Evolutionary conservation across 257 asterid genomes (phyloP), one percentile per base, ranked within the genome.

Genomic region (Echium plantagineum): DNA sequence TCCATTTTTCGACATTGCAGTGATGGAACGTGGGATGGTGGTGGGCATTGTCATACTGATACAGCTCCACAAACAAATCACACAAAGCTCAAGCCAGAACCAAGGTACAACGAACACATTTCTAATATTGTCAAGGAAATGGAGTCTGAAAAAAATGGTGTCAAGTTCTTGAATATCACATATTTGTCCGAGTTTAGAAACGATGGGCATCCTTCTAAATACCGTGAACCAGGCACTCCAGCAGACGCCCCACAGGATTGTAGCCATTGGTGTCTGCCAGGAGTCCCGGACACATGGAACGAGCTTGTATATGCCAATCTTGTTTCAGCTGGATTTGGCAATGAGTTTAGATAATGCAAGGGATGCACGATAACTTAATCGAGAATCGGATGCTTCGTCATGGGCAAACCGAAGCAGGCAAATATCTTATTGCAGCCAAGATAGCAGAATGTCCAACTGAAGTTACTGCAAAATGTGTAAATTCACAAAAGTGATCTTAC

Each of bases 401-500:
- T 2, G 30, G 5, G 2, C 30, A 9, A 42, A 8, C 10, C 15
- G 48, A n/a, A n/a, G n/a, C n/a, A n/a, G n/a, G n/a, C n/a, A n/a
- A n/a, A n/a, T n/a, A n/a, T n/a, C n/a, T n/a, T n/a, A n/a, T n/a
- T n/a, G n/a, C n/a, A n/a, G n/a, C n/a, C 26, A 91, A 68, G 80
- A 88, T 91, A 58, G 98, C 96, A 60, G 96, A 95, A 68, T 87
- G 94, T 24, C 95, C 95, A 55, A 88, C 95, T 62, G 98, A 95
- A 57, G 95, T 88, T 46, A 88, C 96, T 91, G 86, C 57, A 71
- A 72, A 58, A 63, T 30, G 58, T 52, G 59, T 35, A 30, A 10
- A 42, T 42, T 12, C 49, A 42, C 15, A 42, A 10, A 10, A 42
- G 17, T 12, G 4, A 13, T 10, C 49, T 7, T 35, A 35, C 47